phyloP scores from a whole-genome alignment of 2,329 filamentous ascomycete genomes.

The Aspergillus sojae region DNA sequence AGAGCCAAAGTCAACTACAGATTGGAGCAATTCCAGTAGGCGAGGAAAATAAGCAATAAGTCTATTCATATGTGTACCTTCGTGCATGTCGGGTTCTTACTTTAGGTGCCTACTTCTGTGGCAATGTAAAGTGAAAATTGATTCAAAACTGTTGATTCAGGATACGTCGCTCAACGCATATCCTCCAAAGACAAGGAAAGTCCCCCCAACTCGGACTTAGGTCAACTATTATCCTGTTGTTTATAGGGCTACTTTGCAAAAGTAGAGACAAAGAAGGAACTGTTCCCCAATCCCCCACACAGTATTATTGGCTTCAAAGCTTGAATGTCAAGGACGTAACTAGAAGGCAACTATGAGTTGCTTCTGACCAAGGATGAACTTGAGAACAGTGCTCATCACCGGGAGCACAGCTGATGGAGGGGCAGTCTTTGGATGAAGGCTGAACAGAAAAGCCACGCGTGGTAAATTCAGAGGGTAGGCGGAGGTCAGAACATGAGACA shows the following conservation, averaged over 20 bases:
- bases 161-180: not conserved
- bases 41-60: too few relatives aligned
- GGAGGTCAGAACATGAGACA: constrained; percentile 43
- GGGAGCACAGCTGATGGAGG: constrained; percentile 30
- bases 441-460: constrained; percentile 34
- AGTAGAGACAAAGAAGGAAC: not conserved
- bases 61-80: too few relatives aligned
- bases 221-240: not conserved
- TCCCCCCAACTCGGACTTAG: not conserved
- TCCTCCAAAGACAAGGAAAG: not conserved
- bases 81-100: not conserved
- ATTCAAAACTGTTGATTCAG: not conserved
- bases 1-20: not conserved
- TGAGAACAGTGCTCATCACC: constrained; percentile 36
- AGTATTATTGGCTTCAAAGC: not conserved
- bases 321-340: not conserved
- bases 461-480: constrained; percentile 34
- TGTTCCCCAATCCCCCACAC: not conserved
- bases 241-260: not conserved
- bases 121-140: not conserved
- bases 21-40: too few relatives aligned
- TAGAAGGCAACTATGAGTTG: not conserved
- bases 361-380: constrained; percentile 26
- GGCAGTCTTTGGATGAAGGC: constrained; percentile 34
- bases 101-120: not conserved